Base-by-base conservation (phyloP, 2,329 filamentous ascomycete species). In the Arthrobotrys pseudoclavata region DNA sequence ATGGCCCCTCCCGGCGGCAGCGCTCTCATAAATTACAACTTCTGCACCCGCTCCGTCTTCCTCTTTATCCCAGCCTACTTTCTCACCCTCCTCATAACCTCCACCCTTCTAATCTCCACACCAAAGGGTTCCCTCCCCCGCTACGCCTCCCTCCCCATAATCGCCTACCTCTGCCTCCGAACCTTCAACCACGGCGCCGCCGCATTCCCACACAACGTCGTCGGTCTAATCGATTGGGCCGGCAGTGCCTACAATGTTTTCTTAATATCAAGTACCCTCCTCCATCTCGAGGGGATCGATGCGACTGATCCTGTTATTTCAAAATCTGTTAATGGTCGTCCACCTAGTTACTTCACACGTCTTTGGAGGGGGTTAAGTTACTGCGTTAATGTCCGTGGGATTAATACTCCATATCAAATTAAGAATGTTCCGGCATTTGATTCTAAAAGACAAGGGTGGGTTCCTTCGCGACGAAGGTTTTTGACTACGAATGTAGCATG, bases 351-450 rank as follows among this genome's bases (percentile, higher is more conserved):
- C 18, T 67, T 76, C 22, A 55, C 52, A 22, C 72, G 66, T 18
- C 60, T 76, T 4, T 76, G 72, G 72, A 66, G 72, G 26, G 66
- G 40, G 2, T 15, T 76, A 29, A 45, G 48, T 4, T 76, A 70
- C 6, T 76, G 72, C n/a, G 67, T 70, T 26, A 76, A 76, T 31
- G 31, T 18, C 18, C 66, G 72, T 9, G 60, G 57, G 12, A 67
- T 76, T 40, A 70, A 70, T 6, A 76, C 72, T 10, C 66, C 66
- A 9, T 48, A 76, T 24, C 66, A 76, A 29, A 67, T 76, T 6
- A 76, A 76, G 45, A 76, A 76, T 22, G 72, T 76, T 22, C 72
- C 72, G 2, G 50, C 37, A 7, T 76, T 76, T 45, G 72, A 76
- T 18, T 52, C 66, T 0, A 76, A 76, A 47, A n/a, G 42, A 22